A percentile compares a stretch with the other conserved stretches of the same genome.
phyloP scores from a whole-genome alignment of 2,329 filamentous ascomycete genomes.

The Stemphylium beticola region DNA sequence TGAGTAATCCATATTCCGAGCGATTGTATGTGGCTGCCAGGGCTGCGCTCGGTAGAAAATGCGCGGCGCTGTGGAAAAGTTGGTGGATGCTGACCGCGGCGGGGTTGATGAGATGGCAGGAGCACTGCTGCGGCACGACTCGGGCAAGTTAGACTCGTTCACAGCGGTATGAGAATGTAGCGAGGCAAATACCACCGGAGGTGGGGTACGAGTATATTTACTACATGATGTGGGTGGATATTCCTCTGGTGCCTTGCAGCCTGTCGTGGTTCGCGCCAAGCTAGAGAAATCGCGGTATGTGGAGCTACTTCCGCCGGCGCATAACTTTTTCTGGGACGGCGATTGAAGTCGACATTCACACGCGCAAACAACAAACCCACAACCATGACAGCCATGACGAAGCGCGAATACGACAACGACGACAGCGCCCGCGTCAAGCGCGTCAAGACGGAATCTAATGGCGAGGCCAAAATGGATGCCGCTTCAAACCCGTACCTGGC shows the following conservation, averaged over 20 bases:
- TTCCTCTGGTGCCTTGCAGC: constrained; percentile 13
- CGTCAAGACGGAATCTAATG: constrained; percentile 48
- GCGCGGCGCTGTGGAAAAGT: constrained; percentile 7
- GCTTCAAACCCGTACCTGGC: constrained; percentile 85
- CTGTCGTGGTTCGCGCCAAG: constrained; percentile 19
- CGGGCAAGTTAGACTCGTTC: background rate
- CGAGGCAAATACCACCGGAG: constrained; percentile 4
- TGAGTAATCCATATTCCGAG: constrained; percentile 37
- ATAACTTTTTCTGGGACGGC: constrained; percentile 29
- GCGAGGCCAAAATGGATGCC: constrained; percentile 55
- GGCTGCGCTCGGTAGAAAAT: background rate
- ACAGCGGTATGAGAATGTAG: background rate
- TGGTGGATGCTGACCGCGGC: constrained; percentile 13
- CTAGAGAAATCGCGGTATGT: constrained; percentile 14
- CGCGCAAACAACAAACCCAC: constrained; percentile 9
- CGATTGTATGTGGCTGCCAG: background rate
- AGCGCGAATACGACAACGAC: constrained; percentile 58
- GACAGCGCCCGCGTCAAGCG: constrained; percentile 61
- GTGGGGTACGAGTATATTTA: constrained; percentile 7
- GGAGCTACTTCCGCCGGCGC: constrained; percentile 19
- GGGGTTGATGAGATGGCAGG: constrained; percentile 13
- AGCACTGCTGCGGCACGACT: constrained; percentile 6
- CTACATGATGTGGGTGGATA: constrained; percentile 20
- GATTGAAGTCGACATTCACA: constrained; percentile 1
- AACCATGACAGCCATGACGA: constrained; percentile 56